Percentiles rank a stretch among this genome's conserved stretches.
phyloP scores from a whole-genome alignment of 2,329 filamentous ascomycete species.

The Xylariaceae sp. region DNA sequence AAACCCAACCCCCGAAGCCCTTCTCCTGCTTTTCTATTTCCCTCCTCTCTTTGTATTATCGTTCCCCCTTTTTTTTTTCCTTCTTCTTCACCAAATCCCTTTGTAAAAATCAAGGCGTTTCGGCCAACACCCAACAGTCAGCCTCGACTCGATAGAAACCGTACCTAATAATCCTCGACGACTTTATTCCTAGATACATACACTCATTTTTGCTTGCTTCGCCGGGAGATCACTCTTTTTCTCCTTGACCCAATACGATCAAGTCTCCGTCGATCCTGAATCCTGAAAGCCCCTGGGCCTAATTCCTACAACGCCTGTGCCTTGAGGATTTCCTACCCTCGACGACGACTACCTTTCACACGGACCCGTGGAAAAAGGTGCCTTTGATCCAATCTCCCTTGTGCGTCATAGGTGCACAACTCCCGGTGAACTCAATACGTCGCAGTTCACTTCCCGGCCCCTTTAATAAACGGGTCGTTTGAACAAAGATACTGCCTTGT shows the following conservation, averaged over 20 bases:
- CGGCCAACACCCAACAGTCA: slow-evolving; percentile 8
- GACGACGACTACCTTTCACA: background rate
- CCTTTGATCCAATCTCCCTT: slow-evolving; percentile 4
- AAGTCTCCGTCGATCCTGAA: slow-evolving; percentile 7
- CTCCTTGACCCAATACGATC: slow-evolving; percentile 16
- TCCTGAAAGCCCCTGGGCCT: background rate
- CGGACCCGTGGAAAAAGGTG: background rate
- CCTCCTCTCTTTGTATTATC: background rate
- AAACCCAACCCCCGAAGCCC: too few species aligned
- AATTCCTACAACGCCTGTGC: background rate
- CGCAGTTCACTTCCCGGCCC: background rate
- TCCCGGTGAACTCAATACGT: background rate
- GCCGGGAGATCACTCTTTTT: slow-evolving; percentile 24
- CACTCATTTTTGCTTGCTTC: slow-evolving; percentile 2
- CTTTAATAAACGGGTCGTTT: background rate
- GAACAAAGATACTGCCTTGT: background rate
- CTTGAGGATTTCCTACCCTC: background rate
- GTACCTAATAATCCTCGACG: slow-evolving; percentile 4
- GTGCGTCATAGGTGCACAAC: background rate
- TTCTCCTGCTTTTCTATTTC: slow-evolving; percentile 1
- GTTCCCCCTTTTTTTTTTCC: slow-evolving; percentile 3
- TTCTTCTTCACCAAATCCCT: slow-evolving; percentile 6
- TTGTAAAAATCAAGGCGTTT: slow-evolving; percentile 16
- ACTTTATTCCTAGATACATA: slow-evolving; percentile 17
- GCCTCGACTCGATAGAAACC: background rate